Evolutionary conservation across 2,329 filamentous ascomycete species (phyloP).

Genomic region (Thelonectria rubi): DNA sequence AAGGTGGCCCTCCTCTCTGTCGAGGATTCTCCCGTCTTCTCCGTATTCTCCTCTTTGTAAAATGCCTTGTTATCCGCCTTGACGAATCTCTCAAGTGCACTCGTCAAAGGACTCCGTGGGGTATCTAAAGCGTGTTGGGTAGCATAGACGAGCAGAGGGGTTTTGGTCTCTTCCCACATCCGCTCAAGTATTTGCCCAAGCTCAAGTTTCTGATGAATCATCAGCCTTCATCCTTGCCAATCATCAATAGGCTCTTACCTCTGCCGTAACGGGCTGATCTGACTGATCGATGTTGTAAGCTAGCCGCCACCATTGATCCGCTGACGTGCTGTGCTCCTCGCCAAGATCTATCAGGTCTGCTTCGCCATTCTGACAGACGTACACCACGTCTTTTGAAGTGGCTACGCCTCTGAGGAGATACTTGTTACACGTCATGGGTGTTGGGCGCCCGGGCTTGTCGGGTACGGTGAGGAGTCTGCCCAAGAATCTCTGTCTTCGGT

Average conservation of each 20-base stretch:
- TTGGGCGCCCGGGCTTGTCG: slow-evolving; percentile 47
- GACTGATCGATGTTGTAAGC: slow-evolving; percentile 52
- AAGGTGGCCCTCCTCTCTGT: slow-evolving; percentile 28
- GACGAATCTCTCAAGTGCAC: slow-evolving; percentile 56
- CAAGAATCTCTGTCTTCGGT: slow-evolving; percentile 50
- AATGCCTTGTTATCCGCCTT: slow-evolving; percentile 63
- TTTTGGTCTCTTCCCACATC: slow-evolving; percentile 59
- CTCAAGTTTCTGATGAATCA: slow-evolving; percentile 54
- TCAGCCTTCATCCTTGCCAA: slow-evolving; percentile 23
- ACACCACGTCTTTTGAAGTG: slow-evolving; percentile 57
- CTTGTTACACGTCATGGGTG: slow-evolving; percentile 54
- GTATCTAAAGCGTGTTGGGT: slow-evolving; percentile 50
- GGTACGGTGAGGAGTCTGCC: slow-evolving; percentile 52
- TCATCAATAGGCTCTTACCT: slow-evolving; percentile 51
- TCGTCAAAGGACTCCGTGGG: slow-evolving; percentile 49
- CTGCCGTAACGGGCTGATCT: slow-evolving; percentile 54
- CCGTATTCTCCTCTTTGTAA: slow-evolving; percentile 57
- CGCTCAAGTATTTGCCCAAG: slow-evolving; percentile 56
- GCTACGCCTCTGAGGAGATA: slow-evolving; percentile 63
- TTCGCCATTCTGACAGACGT: slow-evolving; percentile 58
- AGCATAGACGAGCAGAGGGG: slow-evolving; percentile 62
- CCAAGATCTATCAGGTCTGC: slow-evolving; percentile 55
- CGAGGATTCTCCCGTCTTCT: slow-evolving; percentile 42
- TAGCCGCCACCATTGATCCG: slow-evolving; percentile 67
- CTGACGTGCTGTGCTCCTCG: slow-evolving; percentile 39